Evolutionary conservation across 352 stramenopile species (phyloP).

Genomic region (Globisporangium cylindrosporum): DNA sequence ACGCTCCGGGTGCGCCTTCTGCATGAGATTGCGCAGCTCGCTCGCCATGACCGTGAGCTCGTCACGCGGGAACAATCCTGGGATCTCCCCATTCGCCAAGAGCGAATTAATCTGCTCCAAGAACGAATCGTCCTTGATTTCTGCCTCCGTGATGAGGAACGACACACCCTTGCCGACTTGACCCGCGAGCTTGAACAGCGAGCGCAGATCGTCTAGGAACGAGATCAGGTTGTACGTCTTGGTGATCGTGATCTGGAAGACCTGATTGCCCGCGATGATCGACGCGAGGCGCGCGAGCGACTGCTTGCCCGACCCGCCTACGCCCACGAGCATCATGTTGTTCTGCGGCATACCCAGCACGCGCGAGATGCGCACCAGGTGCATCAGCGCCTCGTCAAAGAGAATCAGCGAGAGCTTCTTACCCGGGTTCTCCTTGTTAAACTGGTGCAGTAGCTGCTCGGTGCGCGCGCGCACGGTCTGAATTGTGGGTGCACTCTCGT

Average conservation of each 20-base stretch:
- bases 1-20: constrained; percentile 62
- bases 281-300: constrained; percentile 75
- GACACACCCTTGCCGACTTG: constrained; percentile 76
- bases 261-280: constrained; percentile 67
- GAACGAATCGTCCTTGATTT: constrained; percentile 91
- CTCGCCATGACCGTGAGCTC: constrained; percentile 84
- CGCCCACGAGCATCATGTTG: constrained; percentile 90
- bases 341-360: constrained; percentile 79
- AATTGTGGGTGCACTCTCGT: constrained; percentile 64
- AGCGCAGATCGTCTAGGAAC: constrained; percentile 86
- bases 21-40: constrained; percentile 70
- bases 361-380: constrained; percentile 82
- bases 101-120: constrained; percentile 89
- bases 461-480: constrained; percentile 45
- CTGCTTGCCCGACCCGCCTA: constrained; percentile 89
- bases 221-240: constrained; percentile 84
- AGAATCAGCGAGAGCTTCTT: constrained; percentile 80
- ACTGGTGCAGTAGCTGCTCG: constrained; percentile 63
- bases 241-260: constrained; percentile 87
- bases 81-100: constrained; percentile 82
- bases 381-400: constrained; percentile 88
- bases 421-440: constrained; percentile 80
- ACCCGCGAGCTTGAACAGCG: constrained; percentile 81
- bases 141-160: constrained; percentile 86
- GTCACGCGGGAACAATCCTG: constrained; percentile 86